These are phyloP conservation scores for Heterobasidion annosum DNA, from an alignment of 1,284 basidiomycete species.

Conservation along the genomic window DNA sequence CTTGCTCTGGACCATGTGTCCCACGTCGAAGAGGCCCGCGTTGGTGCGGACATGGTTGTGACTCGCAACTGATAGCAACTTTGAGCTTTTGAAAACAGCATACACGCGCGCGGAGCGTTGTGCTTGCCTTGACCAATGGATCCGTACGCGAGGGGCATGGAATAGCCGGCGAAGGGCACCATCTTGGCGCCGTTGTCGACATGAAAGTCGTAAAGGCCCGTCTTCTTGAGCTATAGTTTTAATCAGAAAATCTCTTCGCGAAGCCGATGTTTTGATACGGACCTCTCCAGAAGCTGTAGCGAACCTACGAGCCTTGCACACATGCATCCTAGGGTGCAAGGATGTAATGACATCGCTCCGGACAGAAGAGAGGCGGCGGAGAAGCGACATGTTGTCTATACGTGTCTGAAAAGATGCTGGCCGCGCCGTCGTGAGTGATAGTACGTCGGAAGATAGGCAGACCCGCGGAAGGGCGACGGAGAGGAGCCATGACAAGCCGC, in stretches of 20 bases:
- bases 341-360: background rate
- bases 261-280: background rate
- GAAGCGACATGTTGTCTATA: background rate
- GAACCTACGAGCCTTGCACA: background rate
- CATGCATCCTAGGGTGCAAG: background rate
- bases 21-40: slow-evolving; percentile 93
- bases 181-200: slow-evolving; percentile 83
- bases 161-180: slow-evolving; percentile 94
- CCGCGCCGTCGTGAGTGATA: too few relatives aligned
- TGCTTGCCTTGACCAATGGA: slow-evolving; percentile 71
- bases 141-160: slow-evolving; percentile 90
- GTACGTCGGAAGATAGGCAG: too few relatives aligned
- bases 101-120: slow-evolving; percentile 1
- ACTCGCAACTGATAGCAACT: slow-evolving; percentile 58
- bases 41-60: slow-evolving; percentile 85
- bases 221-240: slow-evolving; percentile 34
- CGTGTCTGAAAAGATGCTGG: too few relatives aligned
- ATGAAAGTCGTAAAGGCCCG: slow-evolving; percentile 90
- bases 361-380: background rate
- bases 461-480: background rate
- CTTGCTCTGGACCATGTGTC: slow-evolving; percentile 94
- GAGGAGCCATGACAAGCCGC: background rate
- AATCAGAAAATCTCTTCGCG: background rate
- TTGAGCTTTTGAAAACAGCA: background rate
- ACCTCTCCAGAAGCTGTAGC: background rate